Conservation (phyloP, 208 protist species). For the Wallacemonas collosoma region DNA sequence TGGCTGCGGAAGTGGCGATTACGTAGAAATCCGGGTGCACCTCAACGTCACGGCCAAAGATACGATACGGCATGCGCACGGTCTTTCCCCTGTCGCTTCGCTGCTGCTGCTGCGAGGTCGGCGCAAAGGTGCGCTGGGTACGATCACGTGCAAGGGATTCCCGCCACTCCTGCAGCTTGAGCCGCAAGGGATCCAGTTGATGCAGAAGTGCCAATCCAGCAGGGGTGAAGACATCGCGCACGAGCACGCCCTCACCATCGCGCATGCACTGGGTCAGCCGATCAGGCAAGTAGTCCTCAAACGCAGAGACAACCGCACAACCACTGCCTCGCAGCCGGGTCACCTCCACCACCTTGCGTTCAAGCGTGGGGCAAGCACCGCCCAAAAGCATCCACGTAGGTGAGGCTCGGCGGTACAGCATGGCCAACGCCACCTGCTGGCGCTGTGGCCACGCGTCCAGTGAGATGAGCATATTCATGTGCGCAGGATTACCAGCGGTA, state of each 20-base stretch:
- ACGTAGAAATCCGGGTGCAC: conserved; percentile 43
- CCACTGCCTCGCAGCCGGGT: conserved; percentile 49
- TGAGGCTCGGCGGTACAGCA: conserved; percentile 33
- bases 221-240: conserved; percentile 56
- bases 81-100: background rate
- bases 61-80: conserved; percentile 19
- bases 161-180: conserved; percentile 21
- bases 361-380: conserved; percentile 48
- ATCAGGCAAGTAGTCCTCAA: conserved; percentile 39
- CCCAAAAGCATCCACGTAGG: conserved; percentile 70
- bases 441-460: conserved; percentile 26
- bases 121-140: background rate
- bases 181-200: conserved; percentile 28
- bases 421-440: conserved; percentile 36
- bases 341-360: conserved; percentile 44
- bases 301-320: conserved; percentile 55
- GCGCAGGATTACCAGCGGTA: conserved; percentile 47
- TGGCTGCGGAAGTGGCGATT: conserved; percentile 29
- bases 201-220: conserved; percentile 30
- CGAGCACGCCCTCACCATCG: conserved; percentile 62
- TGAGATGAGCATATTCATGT: conserved; percentile 46
- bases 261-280: conserved; percentile 49
- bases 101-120: background rate
- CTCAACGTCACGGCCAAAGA: conserved; percentile 38
- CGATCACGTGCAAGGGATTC: background rate